Percentiles rank a stretch among this genome's conserved stretches.
Conservation (phyloP, 345 rosid species). For the Hibiscus syriacus region DNA sequence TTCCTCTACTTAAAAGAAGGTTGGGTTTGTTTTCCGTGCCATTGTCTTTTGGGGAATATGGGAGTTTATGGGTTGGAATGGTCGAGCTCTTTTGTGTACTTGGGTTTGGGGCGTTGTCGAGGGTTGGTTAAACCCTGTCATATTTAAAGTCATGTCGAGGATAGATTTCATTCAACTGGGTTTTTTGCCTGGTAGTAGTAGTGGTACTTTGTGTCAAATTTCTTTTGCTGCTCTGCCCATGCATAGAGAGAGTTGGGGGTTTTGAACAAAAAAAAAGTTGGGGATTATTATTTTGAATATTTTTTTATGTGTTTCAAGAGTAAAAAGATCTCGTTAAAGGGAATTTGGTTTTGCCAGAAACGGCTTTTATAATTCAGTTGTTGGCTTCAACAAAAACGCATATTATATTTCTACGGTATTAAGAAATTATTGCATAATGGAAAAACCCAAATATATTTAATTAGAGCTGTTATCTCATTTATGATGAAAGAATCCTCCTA, state of each 20-base stretch:
- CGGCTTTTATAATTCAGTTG: neutral
- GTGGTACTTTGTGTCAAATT: neutral
- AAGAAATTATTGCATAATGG: too few species aligned
- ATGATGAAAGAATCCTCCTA: too few species aligned
- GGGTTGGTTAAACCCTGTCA: slow-evolving; percentile 19
- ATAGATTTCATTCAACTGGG: neutral
- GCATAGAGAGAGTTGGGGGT: neutral
- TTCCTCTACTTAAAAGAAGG: slow-evolving; percentile 35
- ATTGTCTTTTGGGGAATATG: slow-evolving; percentile 7
- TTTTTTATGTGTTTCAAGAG: neutral
- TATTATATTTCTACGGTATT: too few species aligned
- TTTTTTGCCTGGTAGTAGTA: neutral
- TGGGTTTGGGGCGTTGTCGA: slow-evolving; percentile 25
- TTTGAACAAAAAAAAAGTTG: neutral
- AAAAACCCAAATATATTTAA: too few species aligned
- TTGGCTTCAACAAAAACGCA: too few species aligned
- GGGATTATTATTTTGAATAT: slow-evolving; percentile 6
- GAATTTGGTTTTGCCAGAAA: neutral
- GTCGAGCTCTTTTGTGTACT: slow-evolving; percentile 21
- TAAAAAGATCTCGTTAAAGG: neutral
- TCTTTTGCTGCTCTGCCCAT: neutral
- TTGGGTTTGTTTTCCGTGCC: slow-evolving; percentile 1
- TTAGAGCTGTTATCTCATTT: too few species aligned
- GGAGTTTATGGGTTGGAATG: slow-evolving; percentile 16
- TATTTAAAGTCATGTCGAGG: slow-evolving; percentile 19